Percentiles rank a stretch among this genome's conserved stretches.
phyloP scores from a whole-genome alignment of 371 early-diverging fungal species.

The Syncephalis plumigaleata region DNA sequence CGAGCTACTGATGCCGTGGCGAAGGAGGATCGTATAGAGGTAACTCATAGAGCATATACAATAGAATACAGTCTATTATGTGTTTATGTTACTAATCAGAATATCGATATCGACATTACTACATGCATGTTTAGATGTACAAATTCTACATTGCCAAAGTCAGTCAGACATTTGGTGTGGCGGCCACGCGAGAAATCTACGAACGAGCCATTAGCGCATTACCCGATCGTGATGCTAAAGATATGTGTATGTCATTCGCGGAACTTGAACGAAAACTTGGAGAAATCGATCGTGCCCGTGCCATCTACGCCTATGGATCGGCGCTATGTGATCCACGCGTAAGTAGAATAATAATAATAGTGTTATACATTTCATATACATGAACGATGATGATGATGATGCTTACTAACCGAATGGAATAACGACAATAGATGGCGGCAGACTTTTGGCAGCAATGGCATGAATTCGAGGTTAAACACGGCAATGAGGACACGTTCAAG shows the following conservation, averaged over 20 bases:
- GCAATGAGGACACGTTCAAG: conserved; percentile 95
- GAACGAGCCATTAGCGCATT: conserved; percentile 75
- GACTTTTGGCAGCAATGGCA: conserved; percentile 87
- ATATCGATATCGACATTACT: no score
- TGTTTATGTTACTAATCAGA: background rate
- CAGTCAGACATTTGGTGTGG: conserved; percentile 68
- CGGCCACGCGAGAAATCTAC: conserved; percentile 78
- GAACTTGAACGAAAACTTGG: conserved; percentile 79
- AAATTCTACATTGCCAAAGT: conserved; percentile 82
- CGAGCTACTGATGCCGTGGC: conserved; percentile 68
- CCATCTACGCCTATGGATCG: conserved; percentile 70
- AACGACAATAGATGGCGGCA: conserved; percentile 24
- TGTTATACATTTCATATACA: background rate
- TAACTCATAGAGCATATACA: conserved; percentile 1
- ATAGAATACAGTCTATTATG: no score
- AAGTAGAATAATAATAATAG: conserved; percentile 5
- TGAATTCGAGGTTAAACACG: conserved; percentile 90
- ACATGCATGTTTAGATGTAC: conserved; percentile 33
- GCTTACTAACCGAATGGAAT: background rate
- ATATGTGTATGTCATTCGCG: conserved; percentile 69
- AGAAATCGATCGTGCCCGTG: conserved; percentile 92
- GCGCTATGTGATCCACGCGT: conserved; percentile 81
- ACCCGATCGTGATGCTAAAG: conserved; percentile 63
- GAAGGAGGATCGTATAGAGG: conserved; percentile 53
- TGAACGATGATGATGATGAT: background rate